Conservation (phyloP, 2,329 filamentous ascomycete species). For the Albifimbria verrucaria region DNA sequence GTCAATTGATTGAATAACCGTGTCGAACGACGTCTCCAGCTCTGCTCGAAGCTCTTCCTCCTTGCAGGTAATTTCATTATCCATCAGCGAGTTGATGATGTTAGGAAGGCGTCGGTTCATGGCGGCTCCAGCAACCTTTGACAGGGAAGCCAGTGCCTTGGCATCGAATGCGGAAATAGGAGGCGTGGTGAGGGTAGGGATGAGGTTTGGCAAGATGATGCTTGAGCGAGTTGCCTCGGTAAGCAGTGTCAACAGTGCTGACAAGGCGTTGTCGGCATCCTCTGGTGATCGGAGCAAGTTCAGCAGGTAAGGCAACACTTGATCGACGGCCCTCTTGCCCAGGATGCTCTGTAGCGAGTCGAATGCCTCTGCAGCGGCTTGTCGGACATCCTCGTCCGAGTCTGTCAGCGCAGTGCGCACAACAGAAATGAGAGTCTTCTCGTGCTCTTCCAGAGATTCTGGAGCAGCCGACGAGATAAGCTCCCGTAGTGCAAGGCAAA, state of each 20-base stretch:
- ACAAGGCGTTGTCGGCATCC: conserved; percentile 86
- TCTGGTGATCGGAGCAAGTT: conserved; percentile 82
- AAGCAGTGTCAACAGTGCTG: conserved; percentile 87
- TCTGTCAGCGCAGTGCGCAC: conserved; percentile 92
- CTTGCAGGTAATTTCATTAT: conserved; percentile 76
- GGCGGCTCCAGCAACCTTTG: conserved; percentile 82
- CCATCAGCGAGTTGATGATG: conserved; percentile 92
- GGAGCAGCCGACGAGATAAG: conserved; percentile 85
- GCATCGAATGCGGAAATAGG: conserved; percentile 96
- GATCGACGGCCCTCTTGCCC: conserved; percentile 91
- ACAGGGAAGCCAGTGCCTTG: conserved; percentile 85
- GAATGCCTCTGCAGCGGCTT: conserved; percentile 95
- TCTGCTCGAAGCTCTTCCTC: conserved; percentile 73
- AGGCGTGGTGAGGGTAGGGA: conserved; percentile 85
- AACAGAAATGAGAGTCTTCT: conserved; percentile 91
- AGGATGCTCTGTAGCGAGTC: conserved; percentile 91
- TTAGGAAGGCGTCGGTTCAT: conserved; percentile 88
- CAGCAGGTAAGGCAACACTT: conserved; percentile 89
- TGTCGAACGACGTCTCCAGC: conserved; percentile 78
- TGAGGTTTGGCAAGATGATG: conserved; percentile 92
- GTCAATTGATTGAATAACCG: conserved; percentile 87
- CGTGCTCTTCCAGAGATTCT: conserved; percentile 88
- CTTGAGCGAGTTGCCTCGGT: conserved; percentile 93
- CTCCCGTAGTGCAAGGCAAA: conserved; percentile 92
- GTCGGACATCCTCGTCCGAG: conserved; percentile 82